Evolutionary conservation across 768 basidiomycete species (phyloP).

Genomic region (Candolleomyces aberdarensis): DNA sequence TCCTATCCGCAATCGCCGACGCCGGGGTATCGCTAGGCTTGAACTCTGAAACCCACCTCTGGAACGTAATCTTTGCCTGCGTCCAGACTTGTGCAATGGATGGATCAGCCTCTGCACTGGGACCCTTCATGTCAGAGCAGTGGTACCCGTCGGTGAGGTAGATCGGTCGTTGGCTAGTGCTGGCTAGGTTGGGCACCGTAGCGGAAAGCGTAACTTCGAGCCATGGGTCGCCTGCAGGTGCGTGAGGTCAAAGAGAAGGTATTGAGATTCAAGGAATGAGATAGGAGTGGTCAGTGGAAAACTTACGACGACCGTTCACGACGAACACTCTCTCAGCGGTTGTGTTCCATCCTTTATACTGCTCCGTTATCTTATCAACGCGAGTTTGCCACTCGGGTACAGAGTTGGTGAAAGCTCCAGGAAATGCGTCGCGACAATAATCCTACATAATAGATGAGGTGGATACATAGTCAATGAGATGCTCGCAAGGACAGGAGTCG

Average conservation of each 20-base stretch:
- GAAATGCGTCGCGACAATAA: neutral
- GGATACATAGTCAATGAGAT: too few species aligned
- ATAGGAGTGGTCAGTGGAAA: neutral
- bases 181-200: constrained; percentile 14
- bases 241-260: neutral
- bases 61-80: too few species aligned
- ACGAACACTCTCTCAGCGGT: constrained; percentile 60
- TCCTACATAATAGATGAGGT: too few species aligned
- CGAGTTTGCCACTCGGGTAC: neutral
- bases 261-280: neutral
- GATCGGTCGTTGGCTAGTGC: too few species aligned
- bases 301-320: constrained; percentile 63
- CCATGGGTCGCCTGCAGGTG: constrained; percentile 65
- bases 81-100: too few species aligned
- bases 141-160: too few species aligned
- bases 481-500: too few species aligned
- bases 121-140: too few species aligned
- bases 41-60: too few species aligned
- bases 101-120: too few species aligned
- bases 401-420: neutral
- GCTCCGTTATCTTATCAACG: constrained; percentile 36
- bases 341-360: constrained; percentile 63
- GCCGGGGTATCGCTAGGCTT: too few species aligned
- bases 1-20: too few species aligned
- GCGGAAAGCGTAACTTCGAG: constrained; percentile 66